These are phyloP conservation scores for Metschnikowia sp. DNA, from an alignment of 805 yeast species.

Conservation along the genomic window DNA sequence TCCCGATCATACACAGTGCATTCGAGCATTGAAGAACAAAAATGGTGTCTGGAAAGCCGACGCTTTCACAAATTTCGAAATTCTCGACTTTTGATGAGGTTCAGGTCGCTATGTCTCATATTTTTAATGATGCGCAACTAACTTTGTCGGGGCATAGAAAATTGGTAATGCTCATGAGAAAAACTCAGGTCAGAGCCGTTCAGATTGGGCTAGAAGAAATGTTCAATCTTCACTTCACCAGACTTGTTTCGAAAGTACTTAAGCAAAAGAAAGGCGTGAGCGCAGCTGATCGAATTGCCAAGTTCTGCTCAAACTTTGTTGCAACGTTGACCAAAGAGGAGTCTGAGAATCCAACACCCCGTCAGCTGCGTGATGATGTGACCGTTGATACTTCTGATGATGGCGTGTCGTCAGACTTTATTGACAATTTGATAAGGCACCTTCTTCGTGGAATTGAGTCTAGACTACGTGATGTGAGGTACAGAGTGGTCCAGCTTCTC, in stretches of 20 bases:
- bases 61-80: constrained; percentile 11
- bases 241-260: constrained; percentile 60
- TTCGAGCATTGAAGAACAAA: constrained; percentile 42
- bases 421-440: constrained; percentile 60
- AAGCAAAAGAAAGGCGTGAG: constrained; percentile 66
- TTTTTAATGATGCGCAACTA: constrained; percentile 77
- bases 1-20: constrained; percentile 65
- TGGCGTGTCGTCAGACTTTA: constrained; percentile 48
- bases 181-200: constrained; percentile 54
- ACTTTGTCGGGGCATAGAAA: constrained; percentile 75
- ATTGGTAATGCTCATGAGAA: constrained; percentile 59
- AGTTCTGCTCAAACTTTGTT: constrained; percentile 60
- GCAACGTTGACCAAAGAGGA: constrained; percentile 42
- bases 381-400: constrained; percentile 39
- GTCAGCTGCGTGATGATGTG: constrained; percentile 16
- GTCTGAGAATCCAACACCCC: constrained; percentile 18
- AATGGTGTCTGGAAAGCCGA: constrained; percentile 14
- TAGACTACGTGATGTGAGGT: constrained; percentile 72
- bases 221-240: constrained; percentile 60
- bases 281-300: constrained; percentile 73
- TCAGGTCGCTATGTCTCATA: constrained; percentile 50
- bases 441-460: constrained; percentile 77
- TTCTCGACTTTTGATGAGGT: constrained; percentile 9
- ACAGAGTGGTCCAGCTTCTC: constrained; percentile 70
- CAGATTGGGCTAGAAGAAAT: constrained; percentile 51